Evolutionary conservation across 352 stramenopile species (phyloP).

Genomic region (Phytophthora nicotianae): DNA sequence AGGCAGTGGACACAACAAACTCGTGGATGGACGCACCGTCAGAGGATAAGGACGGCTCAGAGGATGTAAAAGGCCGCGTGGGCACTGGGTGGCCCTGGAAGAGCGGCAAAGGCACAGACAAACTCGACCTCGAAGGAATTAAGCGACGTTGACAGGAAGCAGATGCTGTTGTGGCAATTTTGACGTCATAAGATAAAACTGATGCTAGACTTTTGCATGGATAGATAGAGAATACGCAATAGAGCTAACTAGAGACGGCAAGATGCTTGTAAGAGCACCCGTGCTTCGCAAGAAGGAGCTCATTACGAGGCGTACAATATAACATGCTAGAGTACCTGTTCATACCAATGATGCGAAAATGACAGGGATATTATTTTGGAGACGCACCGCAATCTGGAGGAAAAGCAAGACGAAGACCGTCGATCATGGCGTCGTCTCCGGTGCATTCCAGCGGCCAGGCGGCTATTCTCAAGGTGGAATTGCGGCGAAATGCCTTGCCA

Average conservation of each 20-base stretch:
- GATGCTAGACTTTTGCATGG: not conserved
- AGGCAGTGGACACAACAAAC: conserved; percentile 17
- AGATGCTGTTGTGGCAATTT: not conserved
- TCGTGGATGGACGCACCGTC: conserved; percentile 45
- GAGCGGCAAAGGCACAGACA: conserved; percentile 43
- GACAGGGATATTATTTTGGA: conserved; percentile 11
- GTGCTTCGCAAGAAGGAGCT: no score
- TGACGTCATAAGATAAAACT: not conserved
- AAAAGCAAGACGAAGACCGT: not conserved
- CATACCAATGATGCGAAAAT: conserved; percentile 9
- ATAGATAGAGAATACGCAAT: conserved; percentile 13
- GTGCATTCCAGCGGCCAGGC: conserved; percentile 35
- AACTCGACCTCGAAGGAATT: conserved; percentile 66
- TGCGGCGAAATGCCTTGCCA: not conserved
- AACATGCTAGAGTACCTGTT: conserved; percentile 27
- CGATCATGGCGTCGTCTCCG: conserved; percentile 39
- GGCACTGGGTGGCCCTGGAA: conserved; percentile 74
- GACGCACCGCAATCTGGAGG: not conserved
- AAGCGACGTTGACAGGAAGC: conserved; percentile 33
- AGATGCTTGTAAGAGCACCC: no score
- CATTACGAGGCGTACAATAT: not conserved
- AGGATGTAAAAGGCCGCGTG: conserved; percentile 66
- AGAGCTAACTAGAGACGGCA: not conserved
- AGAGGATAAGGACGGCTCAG: conserved; percentile 29
- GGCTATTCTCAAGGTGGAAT: conserved; percentile 40